These are phyloP conservation scores for Neopestalotiopsis clavispora DNA, from an alignment of 2,329 filamentous ascomycete genomes.

Conservation along the genomic window DNA sequence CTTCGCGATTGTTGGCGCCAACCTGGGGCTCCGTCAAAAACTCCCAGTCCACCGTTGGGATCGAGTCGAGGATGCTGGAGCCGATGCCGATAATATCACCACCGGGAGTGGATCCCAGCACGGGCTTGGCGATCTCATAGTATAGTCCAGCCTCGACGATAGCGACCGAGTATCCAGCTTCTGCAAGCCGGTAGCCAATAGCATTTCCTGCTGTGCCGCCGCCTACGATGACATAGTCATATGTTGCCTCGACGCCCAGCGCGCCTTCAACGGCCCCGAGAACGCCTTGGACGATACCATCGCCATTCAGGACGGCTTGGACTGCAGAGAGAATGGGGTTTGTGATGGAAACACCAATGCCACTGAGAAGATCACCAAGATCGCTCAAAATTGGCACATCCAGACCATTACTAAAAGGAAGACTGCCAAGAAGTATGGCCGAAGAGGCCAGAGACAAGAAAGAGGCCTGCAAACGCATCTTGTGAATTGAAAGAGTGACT, in stretches of 20 bases:
- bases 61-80: constrained; percentile 18
- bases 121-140: constrained; percentile 35
- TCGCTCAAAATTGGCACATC: constrained; percentile 5
- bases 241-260: constrained; percentile 19
- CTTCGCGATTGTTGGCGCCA: constrained; percentile 19
- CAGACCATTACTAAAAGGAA: not conserved
- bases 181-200: constrained; percentile 37
- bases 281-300: constrained; percentile 15
- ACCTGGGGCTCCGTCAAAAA: constrained; percentile 29
- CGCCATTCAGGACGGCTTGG: constrained; percentile 15
- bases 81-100: constrained; percentile 28
- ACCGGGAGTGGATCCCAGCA: constrained; percentile 18
- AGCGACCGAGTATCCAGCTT: constrained; percentile 35
- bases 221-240: constrained; percentile 37
- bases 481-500: constrained; percentile 13
- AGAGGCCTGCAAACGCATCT: constrained; percentile 6
- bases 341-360: constrained; percentile 32
- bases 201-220: constrained; percentile 45
- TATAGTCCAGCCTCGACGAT: constrained; percentile 44
- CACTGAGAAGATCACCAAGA: constrained; percentile 30
- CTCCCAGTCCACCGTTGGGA: constrained; percentile 29
- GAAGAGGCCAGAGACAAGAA: constrained; percentile 11
- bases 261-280: constrained; percentile 17
- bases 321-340: constrained; percentile 16
- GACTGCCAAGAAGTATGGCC: constrained; percentile 5